Conservation (phyloP, 2,329 filamentous ascomycete genomes). For the Arthrobotrys entomopaga region DNA sequence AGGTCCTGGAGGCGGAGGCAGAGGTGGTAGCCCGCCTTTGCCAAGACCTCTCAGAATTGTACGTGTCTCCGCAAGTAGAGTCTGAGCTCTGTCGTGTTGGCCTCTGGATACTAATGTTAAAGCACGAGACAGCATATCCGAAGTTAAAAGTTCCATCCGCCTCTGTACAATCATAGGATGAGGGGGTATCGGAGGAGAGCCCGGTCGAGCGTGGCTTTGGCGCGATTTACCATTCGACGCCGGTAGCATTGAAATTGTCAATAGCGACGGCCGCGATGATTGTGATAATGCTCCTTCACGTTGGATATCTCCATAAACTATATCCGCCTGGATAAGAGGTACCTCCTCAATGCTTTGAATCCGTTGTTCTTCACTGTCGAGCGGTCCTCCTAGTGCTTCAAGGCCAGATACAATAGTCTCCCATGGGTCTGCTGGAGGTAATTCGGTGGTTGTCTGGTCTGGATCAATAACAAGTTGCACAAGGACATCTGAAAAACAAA, state of each 20-base stretch:
- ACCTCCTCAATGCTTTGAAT: constrained; percentile 90
- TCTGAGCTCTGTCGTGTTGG: constrained; percentile 92
- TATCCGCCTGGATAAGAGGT: constrained; percentile 91
- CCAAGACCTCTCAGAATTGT: constrained; percentile 95
- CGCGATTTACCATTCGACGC: constrained; percentile 69
- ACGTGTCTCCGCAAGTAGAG: constrained; percentile 89
- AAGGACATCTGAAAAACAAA: constrained; percentile 73
- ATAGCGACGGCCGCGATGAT: constrained; percentile 84
- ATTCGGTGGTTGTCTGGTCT: constrained; percentile 82
- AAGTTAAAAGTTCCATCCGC: constrained; percentile 96
- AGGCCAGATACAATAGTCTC: constrained; percentile 95
- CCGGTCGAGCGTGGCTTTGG: constrained; percentile 67
- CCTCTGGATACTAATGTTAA: constrained; percentile 88
- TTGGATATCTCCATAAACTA: constrained; percentile 91
- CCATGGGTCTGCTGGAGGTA: constrained; percentile 92
- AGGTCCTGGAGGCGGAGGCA: constrained; percentile 71
- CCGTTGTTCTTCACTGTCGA: constrained; percentile 86
- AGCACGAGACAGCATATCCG: constrained; percentile 94
- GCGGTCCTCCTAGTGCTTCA: constrained; percentile 87
- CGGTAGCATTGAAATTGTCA: constrained; percentile 96
- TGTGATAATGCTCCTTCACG: constrained; percentile 87
- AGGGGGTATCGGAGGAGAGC: constrained; percentile 85
- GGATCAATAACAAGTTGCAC: constrained; percentile 93
- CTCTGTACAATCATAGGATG: constrained; percentile 95
- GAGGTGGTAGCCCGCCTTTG: constrained; percentile 90